phyloP scores from a whole-genome alignment of 441 rosid genomes.

The Euphorbia schlechtendalii region DNA sequence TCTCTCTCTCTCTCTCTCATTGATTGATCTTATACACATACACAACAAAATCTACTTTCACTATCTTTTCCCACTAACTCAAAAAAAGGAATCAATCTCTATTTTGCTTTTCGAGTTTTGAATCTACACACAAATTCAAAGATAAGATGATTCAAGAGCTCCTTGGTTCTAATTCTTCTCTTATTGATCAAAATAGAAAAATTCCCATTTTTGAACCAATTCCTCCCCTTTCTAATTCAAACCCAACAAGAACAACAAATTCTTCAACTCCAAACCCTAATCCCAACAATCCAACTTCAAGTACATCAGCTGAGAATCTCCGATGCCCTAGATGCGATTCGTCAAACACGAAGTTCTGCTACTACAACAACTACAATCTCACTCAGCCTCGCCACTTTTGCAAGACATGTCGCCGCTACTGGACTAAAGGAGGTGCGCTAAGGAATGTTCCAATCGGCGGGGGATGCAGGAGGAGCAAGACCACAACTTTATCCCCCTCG shows the following conservation, averaged over 20 bases:
- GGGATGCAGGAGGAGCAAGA: conserved; percentile 80
- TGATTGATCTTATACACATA: conserved; percentile 19
- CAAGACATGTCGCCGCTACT: conserved; percentile 88
- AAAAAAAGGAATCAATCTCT: conserved; percentile 21
- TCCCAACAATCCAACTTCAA: conserved; percentile 19
- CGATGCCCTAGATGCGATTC: conserved; percentile 96
- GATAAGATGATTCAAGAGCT: conserved; percentile 63
- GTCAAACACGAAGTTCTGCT: conserved; percentile 89
- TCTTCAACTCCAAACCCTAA: conserved; percentile 14
- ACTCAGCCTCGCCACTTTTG: conserved; percentile 97
- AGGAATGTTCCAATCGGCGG: conserved; percentile 92
- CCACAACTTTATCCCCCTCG: conserved; percentile 32
- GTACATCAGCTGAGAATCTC: conserved; percentile 32
- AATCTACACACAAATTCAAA: conserved; percentile 28
- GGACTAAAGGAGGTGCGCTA: conserved; percentile 92
- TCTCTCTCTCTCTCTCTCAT: conserved; percentile 13
- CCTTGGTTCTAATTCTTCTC: conserved; percentile 37
- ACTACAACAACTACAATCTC: conserved; percentile 94
- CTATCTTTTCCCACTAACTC: conserved; percentile 24
- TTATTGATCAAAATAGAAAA: conserved; percentile 49
- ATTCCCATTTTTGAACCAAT: conserved; percentile 38
- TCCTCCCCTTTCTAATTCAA: conserved; percentile 26
- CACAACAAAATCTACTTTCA: conserved; percentile 33
- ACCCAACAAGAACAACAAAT: conserved; percentile 16
- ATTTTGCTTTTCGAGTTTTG: conserved; percentile 46